phyloP scores from a whole-genome alignment of 1,284 basidiomycete species.

The Pseudozyma thailandica region DNA sequence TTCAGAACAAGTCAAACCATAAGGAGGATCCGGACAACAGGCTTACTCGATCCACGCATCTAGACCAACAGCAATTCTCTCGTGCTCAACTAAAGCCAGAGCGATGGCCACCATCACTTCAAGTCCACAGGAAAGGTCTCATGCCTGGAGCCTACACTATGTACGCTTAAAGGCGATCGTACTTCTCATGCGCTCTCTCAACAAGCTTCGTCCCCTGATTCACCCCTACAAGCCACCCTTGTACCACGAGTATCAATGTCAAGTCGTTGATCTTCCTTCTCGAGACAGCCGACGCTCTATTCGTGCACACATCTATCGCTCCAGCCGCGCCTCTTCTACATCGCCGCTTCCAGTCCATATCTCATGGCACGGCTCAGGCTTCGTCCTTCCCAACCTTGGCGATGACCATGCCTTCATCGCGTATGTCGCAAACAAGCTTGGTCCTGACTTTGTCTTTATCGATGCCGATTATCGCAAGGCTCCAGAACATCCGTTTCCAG shows the following conservation, averaged over 20 bases:
- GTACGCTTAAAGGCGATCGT: constrained; percentile 32
- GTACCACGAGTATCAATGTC: constrained; percentile 22
- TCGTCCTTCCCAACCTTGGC: constrained; percentile 45
- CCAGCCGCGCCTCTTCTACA: constrained; percentile 14
- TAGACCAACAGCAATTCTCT: no score
- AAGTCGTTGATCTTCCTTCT: constrained; percentile 39
- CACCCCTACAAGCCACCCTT: constrained; percentile 10
- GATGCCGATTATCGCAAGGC: constrained; percentile 65
- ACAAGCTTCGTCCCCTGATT: constrained; percentile 16
- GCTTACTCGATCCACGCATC: no score
- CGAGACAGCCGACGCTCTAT: constrained; percentile 47
- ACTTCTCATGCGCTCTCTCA: constrained; percentile 24
- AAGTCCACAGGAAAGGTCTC: constrained; percentile 16
- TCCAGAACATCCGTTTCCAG: constrained; percentile 62
- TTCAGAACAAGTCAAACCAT: no score
- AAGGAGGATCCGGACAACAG: no score
- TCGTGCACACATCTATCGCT: constrained; percentile 46
- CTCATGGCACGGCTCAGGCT: constrained; percentile 45
- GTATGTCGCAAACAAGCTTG: constrained; percentile 18
- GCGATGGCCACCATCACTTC: constrained; percentile 1
- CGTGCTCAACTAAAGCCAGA: no score
- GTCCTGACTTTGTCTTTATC: constrained; percentile 38
- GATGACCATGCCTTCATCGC: constrained; percentile 33
- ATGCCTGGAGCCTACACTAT: constrained; percentile 29
- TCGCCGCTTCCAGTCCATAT: constrained; percentile 41